These are phyloP conservation scores for Haplographium delicatum DNA, from an alignment of 495 filamentous ascomycete genomes.

Conservation along the genomic window DNA sequence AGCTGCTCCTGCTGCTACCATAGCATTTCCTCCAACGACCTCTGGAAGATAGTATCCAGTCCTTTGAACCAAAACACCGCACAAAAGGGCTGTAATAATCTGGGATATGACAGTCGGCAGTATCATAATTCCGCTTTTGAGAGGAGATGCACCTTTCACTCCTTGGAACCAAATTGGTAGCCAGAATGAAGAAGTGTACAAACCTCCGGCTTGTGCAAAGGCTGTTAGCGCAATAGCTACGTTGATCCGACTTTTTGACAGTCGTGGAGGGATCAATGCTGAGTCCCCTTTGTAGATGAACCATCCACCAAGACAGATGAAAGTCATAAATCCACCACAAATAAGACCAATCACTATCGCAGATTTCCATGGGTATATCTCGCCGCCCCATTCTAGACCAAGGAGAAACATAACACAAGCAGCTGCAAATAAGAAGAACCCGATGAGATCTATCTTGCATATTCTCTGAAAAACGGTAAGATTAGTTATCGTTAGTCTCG, in stretches of 20 bases:
- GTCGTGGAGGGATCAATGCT: conserved; percentile 21
- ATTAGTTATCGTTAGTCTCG: not conserved
- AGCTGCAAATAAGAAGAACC: conserved; percentile 35
- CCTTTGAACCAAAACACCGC: not conserved
- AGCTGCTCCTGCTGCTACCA: conserved; percentile 24
- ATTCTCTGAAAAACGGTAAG: not conserved
- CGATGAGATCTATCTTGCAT: conserved; percentile 35
- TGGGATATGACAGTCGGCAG: conserved; percentile 47
- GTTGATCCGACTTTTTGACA: not conserved
- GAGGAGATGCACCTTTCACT: conserved; percentile 39
- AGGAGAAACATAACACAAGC: conserved; percentile 34
- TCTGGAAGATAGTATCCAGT: not conserved
- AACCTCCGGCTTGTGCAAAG: conserved; percentile 80
- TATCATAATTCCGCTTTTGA: conserved; percentile 64
- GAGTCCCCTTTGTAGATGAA: conserved; percentile 26
- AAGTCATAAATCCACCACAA: conserved; percentile 37
- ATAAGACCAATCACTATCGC: conserved; percentile 35
- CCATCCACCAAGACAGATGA: conserved; percentile 37
- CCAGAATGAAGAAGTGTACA: conserved; percentile 37
- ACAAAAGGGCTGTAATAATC: not conserved
- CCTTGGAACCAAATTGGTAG: conserved; percentile 16
- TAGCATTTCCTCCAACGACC: not conserved
- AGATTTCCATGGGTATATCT: conserved; percentile 35
- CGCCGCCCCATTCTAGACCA: conserved; percentile 42
- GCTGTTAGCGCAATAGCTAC: conserved; percentile 34